Evolutionary conservation across 345 rosid genomes (phyloP).

Genomic region (Pugionium dolabratum): DNA sequence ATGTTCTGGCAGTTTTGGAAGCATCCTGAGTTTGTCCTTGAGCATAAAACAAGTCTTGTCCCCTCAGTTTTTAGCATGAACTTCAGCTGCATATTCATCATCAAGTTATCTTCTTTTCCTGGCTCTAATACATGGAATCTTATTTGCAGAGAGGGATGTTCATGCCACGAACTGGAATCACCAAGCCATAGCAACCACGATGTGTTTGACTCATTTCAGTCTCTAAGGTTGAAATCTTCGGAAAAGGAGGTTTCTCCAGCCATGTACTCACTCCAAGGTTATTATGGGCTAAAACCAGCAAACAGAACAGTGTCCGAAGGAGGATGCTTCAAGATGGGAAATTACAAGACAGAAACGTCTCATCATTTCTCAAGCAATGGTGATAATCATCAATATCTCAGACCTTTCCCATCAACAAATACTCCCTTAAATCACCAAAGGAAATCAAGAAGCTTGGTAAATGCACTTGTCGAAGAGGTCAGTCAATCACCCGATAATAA

Average conservation of each 20-base stretch:
- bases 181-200: conserved; percentile 25
- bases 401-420: conserved; percentile 40
- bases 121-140: conserved; percentile 10
- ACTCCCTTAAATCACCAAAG: conserved; percentile 48
- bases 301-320: conserved; percentile 46
- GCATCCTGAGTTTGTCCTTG: background rate
- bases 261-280: conserved; percentile 77
- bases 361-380: conserved; percentile 24
- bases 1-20: background rate
- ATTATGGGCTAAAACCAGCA: conserved; percentile 59
- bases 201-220: conserved; percentile 61
- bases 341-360: conserved; percentile 44
- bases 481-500: conserved; percentile 41
- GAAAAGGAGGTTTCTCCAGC: conserved; percentile 55
- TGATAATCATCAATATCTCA: conserved; percentile 40
- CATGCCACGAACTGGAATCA: conserved; percentile 42
- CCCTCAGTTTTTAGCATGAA: background rate
- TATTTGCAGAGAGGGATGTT: conserved; percentile 52
- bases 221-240: conserved; percentile 54
- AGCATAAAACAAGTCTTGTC: background rate
- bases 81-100: conserved; percentile 10
- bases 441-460: conserved; percentile 63
- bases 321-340: conserved; percentile 43
- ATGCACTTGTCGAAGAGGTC: conserved; percentile 48
- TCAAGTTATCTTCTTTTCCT: conserved; percentile 14